Conservation (phyloP, 192 early-diverging fungal genomes). For the Coemansia sp. region DNA sequence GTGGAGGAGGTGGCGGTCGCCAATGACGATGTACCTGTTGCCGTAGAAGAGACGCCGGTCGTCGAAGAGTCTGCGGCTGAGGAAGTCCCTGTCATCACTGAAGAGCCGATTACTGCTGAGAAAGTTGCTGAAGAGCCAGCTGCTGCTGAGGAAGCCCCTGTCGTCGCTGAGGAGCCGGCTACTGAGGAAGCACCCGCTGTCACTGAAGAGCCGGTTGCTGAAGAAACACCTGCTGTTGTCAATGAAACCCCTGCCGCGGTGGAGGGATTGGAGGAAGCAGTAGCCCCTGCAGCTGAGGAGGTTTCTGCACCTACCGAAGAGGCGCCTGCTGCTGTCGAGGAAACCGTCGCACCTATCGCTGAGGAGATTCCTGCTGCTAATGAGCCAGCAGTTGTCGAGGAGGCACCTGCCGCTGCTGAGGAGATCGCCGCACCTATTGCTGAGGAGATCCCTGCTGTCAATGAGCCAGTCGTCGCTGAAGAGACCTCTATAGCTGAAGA, state of each 20-base stretch:
- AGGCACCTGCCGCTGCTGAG: background rate
- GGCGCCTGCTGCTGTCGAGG: background rate
- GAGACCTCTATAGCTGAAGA: background rate
- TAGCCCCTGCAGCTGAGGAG: background rate
- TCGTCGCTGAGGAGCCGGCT: no score
- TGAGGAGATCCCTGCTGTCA: background rate
- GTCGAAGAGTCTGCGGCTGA: constrained; percentile 2
- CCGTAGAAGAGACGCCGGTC: constrained; percentile 1
- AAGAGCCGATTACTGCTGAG: background rate
- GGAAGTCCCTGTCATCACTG: no score
- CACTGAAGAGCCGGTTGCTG: background rate
- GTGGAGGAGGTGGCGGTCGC: no score
- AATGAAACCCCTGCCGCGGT: no score
- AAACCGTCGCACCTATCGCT: background rate
- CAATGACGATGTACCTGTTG: no score
- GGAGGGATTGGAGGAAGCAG: no score
- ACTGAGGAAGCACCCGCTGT: background rate
- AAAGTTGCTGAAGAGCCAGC: background rate
- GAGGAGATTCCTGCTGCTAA: no score
- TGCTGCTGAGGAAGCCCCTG: background rate
- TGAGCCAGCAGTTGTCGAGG: background rate
- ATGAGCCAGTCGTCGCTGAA: background rate
- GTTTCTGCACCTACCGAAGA: background rate
- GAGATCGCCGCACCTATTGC: background rate
- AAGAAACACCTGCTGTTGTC: no score